Percentiles rank a stretch among this genome's conserved stretches.
These are phyloP conservation scores for Aquilaria agallochum DNA, from an alignment of 441 rosid species.

Conservation along the genomic window DNA sequence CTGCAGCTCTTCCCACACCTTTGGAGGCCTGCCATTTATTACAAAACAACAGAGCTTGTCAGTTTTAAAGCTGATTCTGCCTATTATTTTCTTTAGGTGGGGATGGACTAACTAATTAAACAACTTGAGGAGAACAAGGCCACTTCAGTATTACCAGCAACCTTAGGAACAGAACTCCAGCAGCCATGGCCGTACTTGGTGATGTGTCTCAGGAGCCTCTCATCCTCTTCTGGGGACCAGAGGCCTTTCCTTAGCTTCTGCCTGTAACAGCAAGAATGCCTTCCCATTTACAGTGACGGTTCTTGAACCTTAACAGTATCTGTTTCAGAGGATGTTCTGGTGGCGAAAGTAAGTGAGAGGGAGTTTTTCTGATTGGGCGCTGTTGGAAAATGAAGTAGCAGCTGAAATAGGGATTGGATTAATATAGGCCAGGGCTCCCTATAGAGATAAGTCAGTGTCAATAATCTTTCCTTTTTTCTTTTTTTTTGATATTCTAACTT, in stretches of 20 bases:
- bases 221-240: slow-evolving; percentile 44
- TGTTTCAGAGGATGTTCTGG: slow-evolving; percentile 11
- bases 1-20: slow-evolving; percentile 86
- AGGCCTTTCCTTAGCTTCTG: slow-evolving; percentile 44
- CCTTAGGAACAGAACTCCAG: slow-evolving; percentile 54
- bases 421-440: slow-evolving; percentile 35
- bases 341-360: slow-evolving; percentile 11
- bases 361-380: slow-evolving; percentile 14
- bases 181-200: slow-evolving; percentile 43
- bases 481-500: background rate
- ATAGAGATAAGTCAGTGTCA: slow-evolving; percentile 14
- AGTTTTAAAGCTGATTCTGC: background rate
- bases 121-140: background rate
- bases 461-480: background rate
- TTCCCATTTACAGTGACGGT: slow-evolving; percentile 25
- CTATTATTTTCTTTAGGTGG: too few species aligned
- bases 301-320: slow-evolving; percentile 16
- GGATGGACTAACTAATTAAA: background rate
- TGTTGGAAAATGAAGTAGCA: slow-evolving; percentile 47
- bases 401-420: slow-evolving; percentile 39
- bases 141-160: slow-evolving; percentile 25
- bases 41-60: background rate
- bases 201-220: slow-evolving; percentile 36
- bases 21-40: slow-evolving; percentile 42
- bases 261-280: slow-evolving; percentile 37